Evolutionary conservation across 2,329 filamentous ascomycete genomes (phyloP).

Genomic region (Pseudogymnoascus verrucosus): DNA sequence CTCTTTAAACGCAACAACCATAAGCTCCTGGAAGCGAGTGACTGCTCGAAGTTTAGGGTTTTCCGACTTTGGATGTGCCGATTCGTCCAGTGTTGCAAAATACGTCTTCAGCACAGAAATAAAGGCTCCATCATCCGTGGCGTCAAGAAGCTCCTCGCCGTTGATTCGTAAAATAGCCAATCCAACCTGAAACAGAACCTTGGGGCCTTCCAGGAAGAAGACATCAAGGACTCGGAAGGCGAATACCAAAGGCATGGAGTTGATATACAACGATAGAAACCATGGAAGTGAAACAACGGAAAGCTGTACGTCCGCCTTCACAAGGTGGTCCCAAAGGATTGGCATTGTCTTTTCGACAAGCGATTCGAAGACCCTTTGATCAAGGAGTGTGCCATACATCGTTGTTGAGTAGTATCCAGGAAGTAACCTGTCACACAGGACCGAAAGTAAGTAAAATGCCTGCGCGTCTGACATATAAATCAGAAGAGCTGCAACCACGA

Average conservation of each 20-base stretch:
- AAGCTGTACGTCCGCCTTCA: slow-evolving; percentile 91
- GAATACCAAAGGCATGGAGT: slow-evolving; percentile 98
- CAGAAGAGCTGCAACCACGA: slow-evolving; percentile 91
- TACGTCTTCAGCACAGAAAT: slow-evolving; percentile 94
- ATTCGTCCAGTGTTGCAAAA: slow-evolving; percentile 88
- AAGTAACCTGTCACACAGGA: slow-evolving; percentile 84
- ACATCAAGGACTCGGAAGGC: slow-evolving; percentile 94
- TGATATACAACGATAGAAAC: slow-evolving; percentile 98
- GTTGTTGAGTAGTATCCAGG: slow-evolving; percentile 98
- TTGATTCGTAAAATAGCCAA: slow-evolving; percentile 96
- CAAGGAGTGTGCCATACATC: slow-evolving; percentile 96
- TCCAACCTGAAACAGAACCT: slow-evolving; percentile 94
- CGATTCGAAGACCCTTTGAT: slow-evolving; percentile 95
- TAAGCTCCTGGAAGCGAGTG: slow-evolving; percentile 92
- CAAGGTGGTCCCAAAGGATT: slow-evolving; percentile 95
- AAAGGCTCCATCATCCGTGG: slow-evolving; percentile 89
- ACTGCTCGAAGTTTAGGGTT: slow-evolving; percentile 91
- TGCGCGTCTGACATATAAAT: slow-evolving; percentile 98
- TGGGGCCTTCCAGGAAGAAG: slow-evolving; percentile 96
- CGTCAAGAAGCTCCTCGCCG: slow-evolving; percentile 88
- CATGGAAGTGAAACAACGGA: slow-evolving; percentile 95
- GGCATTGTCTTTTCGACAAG: slow-evolving; percentile 99
- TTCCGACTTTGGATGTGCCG: slow-evolving; percentile 88
- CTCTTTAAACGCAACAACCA: slow-evolving; percentile 98
- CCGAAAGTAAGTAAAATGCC: slow-evolving; percentile 87